These are phyloP conservation scores for Saturnispora sanitii DNA, from an alignment of 805 yeast species.

Conservation along the genomic window DNA sequence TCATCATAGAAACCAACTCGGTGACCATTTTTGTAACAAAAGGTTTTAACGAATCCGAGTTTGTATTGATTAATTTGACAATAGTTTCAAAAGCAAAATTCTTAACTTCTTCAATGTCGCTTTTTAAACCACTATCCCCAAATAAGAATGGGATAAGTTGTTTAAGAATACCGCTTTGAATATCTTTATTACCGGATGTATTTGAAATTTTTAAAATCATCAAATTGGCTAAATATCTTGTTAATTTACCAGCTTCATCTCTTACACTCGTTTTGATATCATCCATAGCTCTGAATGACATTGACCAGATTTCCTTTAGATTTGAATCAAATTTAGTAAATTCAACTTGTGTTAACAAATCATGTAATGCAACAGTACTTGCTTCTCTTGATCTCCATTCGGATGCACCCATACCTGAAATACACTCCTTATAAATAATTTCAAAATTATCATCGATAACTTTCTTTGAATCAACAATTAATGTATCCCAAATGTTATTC, in stretches of 20 bases:
- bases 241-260: constrained; percentile 61
- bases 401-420: constrained; percentile 59
- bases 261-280: constrained; percentile 93
- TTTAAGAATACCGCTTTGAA: constrained; percentile 33
- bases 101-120: constrained; percentile 80
- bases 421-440: constrained; percentile 52
- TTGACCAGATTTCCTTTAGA: constrained; percentile 68
- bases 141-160: constrained; percentile 68
- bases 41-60: constrained; percentile 51
- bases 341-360: constrained; percentile 55
- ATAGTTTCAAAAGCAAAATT: constrained; percentile 66
- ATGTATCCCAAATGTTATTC: constrained; percentile 78
- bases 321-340: constrained; percentile 39
- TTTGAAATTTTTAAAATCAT: constrained; percentile 49
- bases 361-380: constrained; percentile 59
- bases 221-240: constrained; percentile 54
- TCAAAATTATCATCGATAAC: constrained; percentile 46
- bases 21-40: constrained; percentile 61
- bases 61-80: constrained; percentile 56
- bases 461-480: constrained; percentile 46
- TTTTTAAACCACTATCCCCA: constrained; percentile 68
- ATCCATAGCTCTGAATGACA: constrained; percentile 84
- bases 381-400: constrained; percentile 96
- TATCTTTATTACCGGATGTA: constrained; percentile 33
- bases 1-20: constrained; percentile 62